phyloP scores from a whole-genome alignment of 495 filamentous ascomycete species.

The Pseudomonodictys pantanalensis region DNA sequence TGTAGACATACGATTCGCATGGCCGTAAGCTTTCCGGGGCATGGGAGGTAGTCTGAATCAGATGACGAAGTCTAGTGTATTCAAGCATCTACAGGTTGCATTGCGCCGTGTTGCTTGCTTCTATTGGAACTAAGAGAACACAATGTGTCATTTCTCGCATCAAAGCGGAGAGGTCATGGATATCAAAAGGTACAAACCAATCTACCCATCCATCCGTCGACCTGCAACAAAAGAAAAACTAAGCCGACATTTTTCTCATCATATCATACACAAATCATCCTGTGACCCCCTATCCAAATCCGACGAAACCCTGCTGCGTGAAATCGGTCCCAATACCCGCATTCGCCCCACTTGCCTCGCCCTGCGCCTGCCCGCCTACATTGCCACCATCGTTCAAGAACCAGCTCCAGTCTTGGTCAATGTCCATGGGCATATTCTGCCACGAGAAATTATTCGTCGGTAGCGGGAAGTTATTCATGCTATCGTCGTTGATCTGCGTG shows the following conservation, averaged over 20 bases:
- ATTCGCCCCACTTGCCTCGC: neutral
- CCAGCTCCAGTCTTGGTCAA: slow-evolving; percentile 42
- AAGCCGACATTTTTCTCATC: neutral
- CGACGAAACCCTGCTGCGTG: slow-evolving; percentile 9
- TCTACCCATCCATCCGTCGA: too few species aligned
- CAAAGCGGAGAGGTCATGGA: too few species aligned
- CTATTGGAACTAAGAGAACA: too few species aligned
- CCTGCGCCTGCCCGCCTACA: neutral
- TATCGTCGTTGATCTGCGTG: slow-evolving; percentile 28
- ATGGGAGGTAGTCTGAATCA: too few species aligned
- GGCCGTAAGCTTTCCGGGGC: too few species aligned
- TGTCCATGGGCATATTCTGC: slow-evolving; percentile 37
- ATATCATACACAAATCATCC: neutral
- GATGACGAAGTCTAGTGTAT: too few species aligned
- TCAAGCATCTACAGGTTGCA: too few species aligned
- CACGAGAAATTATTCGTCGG: slow-evolving; percentile 31
- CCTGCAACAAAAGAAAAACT: neutral
- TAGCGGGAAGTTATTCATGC: slow-evolving; percentile 25
- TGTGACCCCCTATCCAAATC: slow-evolving; percentile 12
- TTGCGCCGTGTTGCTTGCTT: too few species aligned
- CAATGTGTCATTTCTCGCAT: too few species aligned
- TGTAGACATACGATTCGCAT: slow-evolving; percentile 21
- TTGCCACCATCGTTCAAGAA: slow-evolving; percentile 29
- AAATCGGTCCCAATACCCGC: slow-evolving; percentile 7
- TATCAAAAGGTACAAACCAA: too few species aligned